Conservation (phyloP, 257 asterid genomes). For the Nicotiana sylvestris region DNA sequence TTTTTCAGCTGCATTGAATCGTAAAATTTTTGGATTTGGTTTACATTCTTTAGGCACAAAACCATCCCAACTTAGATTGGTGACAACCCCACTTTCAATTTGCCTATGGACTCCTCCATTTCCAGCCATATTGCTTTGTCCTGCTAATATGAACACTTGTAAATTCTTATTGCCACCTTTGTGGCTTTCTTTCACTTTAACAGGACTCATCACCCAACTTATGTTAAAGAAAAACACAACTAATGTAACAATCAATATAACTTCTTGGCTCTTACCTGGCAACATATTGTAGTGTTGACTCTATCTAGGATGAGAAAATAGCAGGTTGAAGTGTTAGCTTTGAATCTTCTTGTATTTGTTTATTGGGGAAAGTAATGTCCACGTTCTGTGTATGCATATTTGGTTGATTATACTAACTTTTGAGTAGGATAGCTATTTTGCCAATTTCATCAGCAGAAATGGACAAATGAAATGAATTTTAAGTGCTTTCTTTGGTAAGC, state of each 20-base stretch:
- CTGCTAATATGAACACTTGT: slow-evolving; percentile 28
- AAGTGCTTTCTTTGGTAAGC: background rate
- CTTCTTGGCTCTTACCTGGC: background rate
- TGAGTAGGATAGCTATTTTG: background rate
- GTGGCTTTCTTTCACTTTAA: background rate
- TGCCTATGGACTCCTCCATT: slow-evolving; percentile 23
- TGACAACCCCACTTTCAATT: background rate
- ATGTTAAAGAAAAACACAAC: background rate
- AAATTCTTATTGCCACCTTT: background rate
- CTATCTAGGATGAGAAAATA: background rate
- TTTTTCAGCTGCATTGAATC: slow-evolving; percentile 8
- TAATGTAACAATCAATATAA: background rate
- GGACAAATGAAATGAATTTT: background rate
- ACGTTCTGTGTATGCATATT: background rate
- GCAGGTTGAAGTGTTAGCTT: background rate
- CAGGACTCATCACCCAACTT: background rate
- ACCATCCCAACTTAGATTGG: slow-evolving; percentile 16
- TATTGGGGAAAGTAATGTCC: background rate
- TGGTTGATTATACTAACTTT: background rate
- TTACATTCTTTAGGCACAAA: slow-evolving; percentile 21
- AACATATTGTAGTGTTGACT: background rate
- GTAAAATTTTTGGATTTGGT: slow-evolving; percentile 9
- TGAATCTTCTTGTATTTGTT: background rate
- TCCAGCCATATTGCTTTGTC: slow-evolving; percentile 45
- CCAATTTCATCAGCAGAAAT: background rate